Evolutionary conservation across 2,329 filamentous ascomycete species (phyloP).

Genomic region (Cladosporium sp.): DNA sequence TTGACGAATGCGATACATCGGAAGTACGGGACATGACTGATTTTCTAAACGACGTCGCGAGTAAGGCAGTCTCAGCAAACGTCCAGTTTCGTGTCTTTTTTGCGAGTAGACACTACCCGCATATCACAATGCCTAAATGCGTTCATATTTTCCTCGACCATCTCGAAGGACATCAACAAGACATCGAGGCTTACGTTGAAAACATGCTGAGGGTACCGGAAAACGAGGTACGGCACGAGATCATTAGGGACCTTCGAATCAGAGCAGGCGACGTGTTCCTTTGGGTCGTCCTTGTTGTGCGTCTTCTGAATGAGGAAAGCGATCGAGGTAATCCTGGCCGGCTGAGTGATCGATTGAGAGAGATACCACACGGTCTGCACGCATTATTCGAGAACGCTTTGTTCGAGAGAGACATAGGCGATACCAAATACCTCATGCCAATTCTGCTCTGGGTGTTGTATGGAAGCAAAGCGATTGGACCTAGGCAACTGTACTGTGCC

Average conservation of each 20-base stretch:
- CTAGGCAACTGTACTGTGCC: conserved; percentile 45
- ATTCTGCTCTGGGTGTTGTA: conserved; percentile 55
- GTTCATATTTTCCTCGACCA: too few relatives aligned
- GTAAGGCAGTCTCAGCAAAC: conserved; percentile 6
- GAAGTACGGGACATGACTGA: conserved; percentile 36
- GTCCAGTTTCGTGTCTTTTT: too few relatives aligned
- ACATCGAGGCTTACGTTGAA: too few relatives aligned
- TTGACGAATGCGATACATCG: conserved; percentile 43
- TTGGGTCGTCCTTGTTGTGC: conserved; percentile 14
- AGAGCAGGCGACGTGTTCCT: conserved; percentile 10
- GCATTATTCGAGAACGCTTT: conserved; percentile 5
- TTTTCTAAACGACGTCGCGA: conserved; percentile 33
- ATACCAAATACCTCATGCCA: conserved; percentile 22
- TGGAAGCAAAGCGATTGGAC: conserved; percentile 40
- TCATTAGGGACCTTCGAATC: neutral
- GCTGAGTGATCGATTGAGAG: neutral
- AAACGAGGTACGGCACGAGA: too few relatives aligned
- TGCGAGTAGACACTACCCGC: too few relatives aligned
- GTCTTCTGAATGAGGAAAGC: conserved; percentile 7
- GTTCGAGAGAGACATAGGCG: neutral
- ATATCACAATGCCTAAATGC: too few relatives aligned
- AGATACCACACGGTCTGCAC: conserved; percentile 7
- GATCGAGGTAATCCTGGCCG: neutral
- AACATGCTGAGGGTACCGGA: too few relatives aligned
- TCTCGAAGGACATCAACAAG: too few relatives aligned